These are phyloP conservation scores for Polyrhizophydium stewartii DNA, from an alignment of 371 early-diverging fungal genomes.

Conservation along the genomic window DNA sequence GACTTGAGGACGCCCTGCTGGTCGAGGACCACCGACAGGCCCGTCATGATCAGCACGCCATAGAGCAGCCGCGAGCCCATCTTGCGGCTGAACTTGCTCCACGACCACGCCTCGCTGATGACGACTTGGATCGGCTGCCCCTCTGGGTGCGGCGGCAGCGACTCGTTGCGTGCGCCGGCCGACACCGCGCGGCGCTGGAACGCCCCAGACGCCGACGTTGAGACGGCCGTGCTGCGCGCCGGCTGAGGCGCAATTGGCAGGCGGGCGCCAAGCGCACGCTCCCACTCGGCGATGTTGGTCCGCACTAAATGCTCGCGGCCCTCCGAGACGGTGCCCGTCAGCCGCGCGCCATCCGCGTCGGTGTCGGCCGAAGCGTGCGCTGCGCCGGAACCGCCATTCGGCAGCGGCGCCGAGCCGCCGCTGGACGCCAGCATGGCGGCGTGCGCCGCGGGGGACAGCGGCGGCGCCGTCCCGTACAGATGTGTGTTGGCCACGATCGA, in stretches of 20 bases:
- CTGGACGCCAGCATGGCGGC: neutral
- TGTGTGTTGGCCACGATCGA: neutral
- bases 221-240: neutral
- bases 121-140: conserved; percentile 40
- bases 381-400: too few species aligned
- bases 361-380: too few species aligned
- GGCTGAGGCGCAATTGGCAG: neutral
- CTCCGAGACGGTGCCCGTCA: conserved; percentile 5
- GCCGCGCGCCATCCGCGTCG: too few species aligned
- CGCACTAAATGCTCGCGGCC: conserved; percentile 22
- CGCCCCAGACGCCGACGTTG: neutral
- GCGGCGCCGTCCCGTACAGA: too few species aligned
- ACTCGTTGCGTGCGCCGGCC: neutral
- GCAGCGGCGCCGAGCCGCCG: neutral
- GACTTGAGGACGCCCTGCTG: conserved; percentile 47
- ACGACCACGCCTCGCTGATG: conserved; percentile 49
- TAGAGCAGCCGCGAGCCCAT: conserved; percentile 30
- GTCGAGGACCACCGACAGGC: conserved; percentile 43
- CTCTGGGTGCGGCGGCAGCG: neutral
- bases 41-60: conserved; percentile 44
- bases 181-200: neutral
- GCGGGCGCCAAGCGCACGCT: conserved; percentile 15
- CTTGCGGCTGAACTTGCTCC: conserved; percentile 42
- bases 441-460: neutral
- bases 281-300: conserved; percentile 24